Evolutionary conservation across 2,329 filamentous ascomycete species (phyloP), one percentile per base, ranked within the genome.

Genomic region (Arthrinium phaeospermum): DNA sequence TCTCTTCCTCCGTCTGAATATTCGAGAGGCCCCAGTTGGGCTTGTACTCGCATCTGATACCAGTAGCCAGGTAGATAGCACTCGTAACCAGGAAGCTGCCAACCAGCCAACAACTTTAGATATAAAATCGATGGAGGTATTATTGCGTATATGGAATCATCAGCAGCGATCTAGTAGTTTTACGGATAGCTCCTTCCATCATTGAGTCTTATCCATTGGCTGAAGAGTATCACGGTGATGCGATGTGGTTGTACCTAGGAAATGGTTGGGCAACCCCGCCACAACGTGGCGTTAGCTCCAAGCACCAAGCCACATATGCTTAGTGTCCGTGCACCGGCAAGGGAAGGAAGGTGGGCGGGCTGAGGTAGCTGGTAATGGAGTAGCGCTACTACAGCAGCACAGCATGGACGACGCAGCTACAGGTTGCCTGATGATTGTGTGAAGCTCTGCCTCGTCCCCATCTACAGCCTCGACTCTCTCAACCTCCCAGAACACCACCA

Each of bases 361-460:
- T 61, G 57, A 64, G 57, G 57, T 41, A 37, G 30, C 34, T 64
- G 34, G 34, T n/a, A 41, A 22, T 61, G 53, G 27, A 19, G 41
- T n/a, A 68, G 41, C 67, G 44, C 67, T 47, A 47, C 44, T 46
- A 46, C 64, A 27, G 64, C 64, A 41, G 61, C 61, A 24, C n/a
- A 46, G 67, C 30, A 30, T 30, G 41, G 41, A 68, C 41, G 41
- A 47, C 67, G 67, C 67, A 68, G 67, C 67, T 68, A 68, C 67
- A 68, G 67, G 67, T 68, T 68, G 67, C 67, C 67, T 68, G 67
- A 68, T 68, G 37, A 46, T 27, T 44, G 37, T 44, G 37, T 68
- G 67, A 68, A 68, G 67, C 67, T 68, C 57, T 68, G 67, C 67
- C 67, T 68, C 67, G 67, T 47, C 67, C 67, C 67, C 67, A 68